Percentiles rank a stretch among this genome's conserved stretches.
phyloP scores from a whole-genome alignment of 2,329 filamentous ascomycete species.

The Alternaria rosae region DNA sequence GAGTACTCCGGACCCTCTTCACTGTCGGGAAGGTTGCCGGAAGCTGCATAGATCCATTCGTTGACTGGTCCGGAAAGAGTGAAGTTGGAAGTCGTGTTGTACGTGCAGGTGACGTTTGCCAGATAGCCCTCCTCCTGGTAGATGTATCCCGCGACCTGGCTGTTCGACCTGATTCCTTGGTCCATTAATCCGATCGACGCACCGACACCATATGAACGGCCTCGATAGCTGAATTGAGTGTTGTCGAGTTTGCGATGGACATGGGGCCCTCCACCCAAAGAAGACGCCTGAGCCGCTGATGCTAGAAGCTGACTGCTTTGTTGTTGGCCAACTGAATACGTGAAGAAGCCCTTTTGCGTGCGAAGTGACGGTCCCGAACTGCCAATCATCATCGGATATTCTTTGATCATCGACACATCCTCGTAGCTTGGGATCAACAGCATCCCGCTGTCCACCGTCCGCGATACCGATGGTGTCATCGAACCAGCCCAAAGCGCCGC shows the following conservation, averaged over 20 bases:
- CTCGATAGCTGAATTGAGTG: slow-evolving; percentile 36
- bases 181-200: slow-evolving; percentile 47
- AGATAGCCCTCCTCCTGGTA: slow-evolving; percentile 48
- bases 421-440: slow-evolving; percentile 33
- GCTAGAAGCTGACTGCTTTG: slow-evolving; percentile 34
- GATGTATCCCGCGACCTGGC: slow-evolving; percentile 34
- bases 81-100: slow-evolving; percentile 48
- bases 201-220: slow-evolving; percentile 55
- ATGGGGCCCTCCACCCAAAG: slow-evolving; percentile 17
- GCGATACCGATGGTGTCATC: slow-evolving; percentile 34
- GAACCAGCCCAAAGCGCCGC: slow-evolving; percentile 41
- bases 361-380: slow-evolving; percentile 32
- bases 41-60: slow-evolving; percentile 37
- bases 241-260: slow-evolving; percentile 39
- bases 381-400: slow-evolving; percentile 38
- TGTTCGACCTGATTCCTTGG: slow-evolving; percentile 21
- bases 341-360: slow-evolving; percentile 35
- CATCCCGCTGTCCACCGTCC: slow-evolving; percentile 23
- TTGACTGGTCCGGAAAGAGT: slow-evolving; percentile 25
- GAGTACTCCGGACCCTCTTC: slow-evolving; percentile 35
- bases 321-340: slow-evolving; percentile 35
- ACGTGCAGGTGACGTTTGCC: slow-evolving; percentile 45
- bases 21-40: slow-evolving; percentile 33
- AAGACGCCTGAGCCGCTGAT: slow-evolving; percentile 34
- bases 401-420: slow-evolving; percentile 35